Conservation (phyloP, 2,329 filamentous ascomycete genomes). For the Aspergillus novofumigatus region DNA sequence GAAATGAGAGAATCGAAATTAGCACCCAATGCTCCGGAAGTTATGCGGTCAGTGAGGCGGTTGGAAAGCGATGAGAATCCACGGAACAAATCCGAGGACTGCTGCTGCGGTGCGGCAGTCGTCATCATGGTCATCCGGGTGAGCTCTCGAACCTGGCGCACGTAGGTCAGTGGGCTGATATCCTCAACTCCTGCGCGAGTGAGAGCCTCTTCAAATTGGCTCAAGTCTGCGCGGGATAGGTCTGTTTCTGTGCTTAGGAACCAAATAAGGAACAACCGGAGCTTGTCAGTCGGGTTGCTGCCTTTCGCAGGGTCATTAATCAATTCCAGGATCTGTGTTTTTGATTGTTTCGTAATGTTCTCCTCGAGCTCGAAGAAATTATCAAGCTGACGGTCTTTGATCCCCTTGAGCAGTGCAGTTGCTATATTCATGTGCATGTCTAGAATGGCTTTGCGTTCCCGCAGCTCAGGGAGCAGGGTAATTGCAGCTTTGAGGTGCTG, state of each 20-base stretch:
- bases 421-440: constrained; percentile 99
- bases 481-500: constrained; percentile 96
- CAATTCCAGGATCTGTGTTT: constrained; percentile 80
- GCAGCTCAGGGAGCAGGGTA: constrained; percentile 82
- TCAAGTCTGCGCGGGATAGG: constrained; percentile 74
- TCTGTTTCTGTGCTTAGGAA: constrained; percentile 91
- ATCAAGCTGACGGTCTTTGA: constrained; percentile 92
- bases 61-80: constrained; percentile 90
- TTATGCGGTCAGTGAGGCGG: constrained; percentile 87
- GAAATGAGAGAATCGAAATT: constrained; percentile 95
- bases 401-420: constrained; percentile 72
- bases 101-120: constrained; percentile 65
- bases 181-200: constrained; percentile 67
- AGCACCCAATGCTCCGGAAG: constrained; percentile 77
- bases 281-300: constrained; percentile 78
- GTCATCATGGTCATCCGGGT: constrained; percentile 98
- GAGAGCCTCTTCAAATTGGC: constrained; percentile 80
- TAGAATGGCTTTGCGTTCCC: constrained; percentile 85
- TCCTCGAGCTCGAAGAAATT: constrained; percentile 96
- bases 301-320: constrained; percentile 80
- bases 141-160: constrained; percentile 86
- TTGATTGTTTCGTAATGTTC: constrained; percentile 84
- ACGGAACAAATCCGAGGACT: constrained; percentile 71
- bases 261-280: constrained; percentile 95
- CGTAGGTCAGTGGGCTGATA: constrained; percentile 73